phyloP scores from a whole-genome alignment of 192 early-diverging fungal genomes.

The Mortierella claussenii region DNA sequence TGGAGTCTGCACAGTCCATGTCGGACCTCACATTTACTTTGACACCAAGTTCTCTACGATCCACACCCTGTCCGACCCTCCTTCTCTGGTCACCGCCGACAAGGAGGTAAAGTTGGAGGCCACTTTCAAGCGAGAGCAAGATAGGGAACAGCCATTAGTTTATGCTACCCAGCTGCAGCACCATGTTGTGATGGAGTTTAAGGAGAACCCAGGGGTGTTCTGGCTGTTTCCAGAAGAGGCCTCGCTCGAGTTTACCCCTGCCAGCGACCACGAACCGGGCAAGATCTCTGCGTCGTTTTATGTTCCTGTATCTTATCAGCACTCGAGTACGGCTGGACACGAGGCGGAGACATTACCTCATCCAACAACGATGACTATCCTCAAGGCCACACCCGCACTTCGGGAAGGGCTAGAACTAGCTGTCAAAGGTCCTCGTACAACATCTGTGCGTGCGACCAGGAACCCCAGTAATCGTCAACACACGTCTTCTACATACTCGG shows the following conservation, averaged over 20 bases:
- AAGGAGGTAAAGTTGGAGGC: neutral
- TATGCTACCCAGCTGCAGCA: neutral
- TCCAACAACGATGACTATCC: conserved; percentile 19
- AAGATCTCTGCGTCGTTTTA: conserved; percentile 33
- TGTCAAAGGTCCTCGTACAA: conserved; percentile 13
- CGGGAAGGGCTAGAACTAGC: conserved; percentile 36
- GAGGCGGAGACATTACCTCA: neutral
- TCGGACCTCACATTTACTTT: conserved; percentile 63
- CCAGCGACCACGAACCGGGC: conserved; percentile 17
- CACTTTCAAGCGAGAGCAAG: neutral
- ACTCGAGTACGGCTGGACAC: neutral
- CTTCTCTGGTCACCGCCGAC: neutral
- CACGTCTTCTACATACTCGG: conserved; percentile 15
- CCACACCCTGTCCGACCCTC: neutral
- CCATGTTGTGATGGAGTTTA: conserved; percentile 62
- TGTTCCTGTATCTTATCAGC: conserved; percentile 1
- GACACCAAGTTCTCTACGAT: conserved; percentile 50
- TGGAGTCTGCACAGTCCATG: conserved; percentile 58
- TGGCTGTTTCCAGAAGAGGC: conserved; percentile 60
- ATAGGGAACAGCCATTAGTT: neutral
- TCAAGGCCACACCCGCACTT: conserved; percentile 19
- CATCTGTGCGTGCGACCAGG: neutral
- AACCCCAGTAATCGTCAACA: conserved; percentile 4
- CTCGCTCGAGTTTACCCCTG: conserved; percentile 48
- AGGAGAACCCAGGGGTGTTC: conserved; percentile 54